Base-by-base conservation (phyloP, 176 grass and related monocot genomes). In the Saccharum spontaneum region DNA sequence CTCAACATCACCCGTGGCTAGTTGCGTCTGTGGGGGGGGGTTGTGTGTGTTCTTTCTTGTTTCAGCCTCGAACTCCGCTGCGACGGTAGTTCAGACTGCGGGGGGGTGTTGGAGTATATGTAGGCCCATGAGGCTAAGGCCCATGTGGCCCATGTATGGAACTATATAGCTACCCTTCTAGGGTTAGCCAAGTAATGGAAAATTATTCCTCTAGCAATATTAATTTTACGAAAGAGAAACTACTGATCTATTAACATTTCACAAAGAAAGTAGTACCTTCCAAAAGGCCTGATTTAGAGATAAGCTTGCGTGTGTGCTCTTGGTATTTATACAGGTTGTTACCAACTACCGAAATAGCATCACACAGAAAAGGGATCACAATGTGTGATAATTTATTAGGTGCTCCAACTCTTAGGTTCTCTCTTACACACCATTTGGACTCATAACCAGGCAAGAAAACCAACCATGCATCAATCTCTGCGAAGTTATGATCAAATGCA, bases 321-420 rank as follows among this genome's bases (percentile, higher is more conserved):
- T 93, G 86, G 74, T 95, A 87, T 78, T 93, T 98, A 86, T 93
- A 98, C 46, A 98, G 83, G 67, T 91, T 98, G 85, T 89, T 98
- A 83, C 93, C 95, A 82, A 98, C 87, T 30, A 94, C 52, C 67
- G 93, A 98, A 84, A 98, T 77, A 82, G 93, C 79, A 87, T 98
- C 95, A 36, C 95, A 98, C 52, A 98, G 82, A 85, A 98, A 98
- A 84, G 91, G 79, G 66, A 92, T 79, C 68, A 98, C 88, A 93
- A 93, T 90, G 17, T 88, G 77, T 82, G 89, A 92, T 23, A 95
- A 50, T 86, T 82, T 88, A 83, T 88, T 80, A 87, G 86, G 76
- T 82, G 63, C 37, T 63, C 88, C 87, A 73, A 78, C 73, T 82
- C 84, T 65, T 83, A 52, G 17, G 78, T 33, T 71, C 75, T 91